A percentile compares a stretch with the other conserved stretches of the same genome.
These are phyloP conservation scores for Vitis riparia DNA, from an alignment of 164 flowering plant species.

Conservation along the genomic window DNA sequence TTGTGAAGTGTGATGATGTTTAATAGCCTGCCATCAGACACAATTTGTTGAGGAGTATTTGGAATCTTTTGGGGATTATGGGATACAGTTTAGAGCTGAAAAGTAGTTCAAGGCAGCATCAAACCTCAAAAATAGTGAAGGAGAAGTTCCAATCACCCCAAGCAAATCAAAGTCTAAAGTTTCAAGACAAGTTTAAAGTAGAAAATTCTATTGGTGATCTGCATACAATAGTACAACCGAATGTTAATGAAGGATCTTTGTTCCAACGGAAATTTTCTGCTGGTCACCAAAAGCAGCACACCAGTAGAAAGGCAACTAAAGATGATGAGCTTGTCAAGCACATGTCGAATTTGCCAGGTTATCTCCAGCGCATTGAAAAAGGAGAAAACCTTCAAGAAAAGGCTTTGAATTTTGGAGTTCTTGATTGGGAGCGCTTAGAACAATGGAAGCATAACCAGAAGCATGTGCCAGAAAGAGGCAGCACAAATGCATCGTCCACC, in stretches of 20 bases:
- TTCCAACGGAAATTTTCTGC: conserved; percentile 26
- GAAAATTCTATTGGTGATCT: conserved; percentile 18
- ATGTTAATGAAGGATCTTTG: conserved; percentile 12
- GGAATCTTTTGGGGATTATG: conserved; percentile 18
- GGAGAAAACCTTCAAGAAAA: conserved; percentile 51
- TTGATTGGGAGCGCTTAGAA: conserved; percentile 79
- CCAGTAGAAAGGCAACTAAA: conserved; percentile 22
- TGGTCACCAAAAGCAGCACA: conserved; percentile 20
- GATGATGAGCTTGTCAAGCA: conserved; percentile 75
- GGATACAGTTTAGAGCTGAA: conserved; percentile 27
- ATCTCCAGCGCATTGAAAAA: conserved; percentile 54
- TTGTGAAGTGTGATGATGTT: conserved; percentile 2
- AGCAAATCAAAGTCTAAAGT: conserved; percentile 15
- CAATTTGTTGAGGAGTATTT: conserved; percentile 2
- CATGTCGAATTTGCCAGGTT: conserved; percentile 84
- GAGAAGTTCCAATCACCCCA: conserved; percentile 20
- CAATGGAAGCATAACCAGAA: conserved; percentile 59
- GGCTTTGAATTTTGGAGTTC: conserved; percentile 82
- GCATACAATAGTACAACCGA: conserved; percentile 14
- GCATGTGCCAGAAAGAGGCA: conserved; percentile 11
- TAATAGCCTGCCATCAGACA: conserved; percentile 7
- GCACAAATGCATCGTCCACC: conserved; percentile 13
- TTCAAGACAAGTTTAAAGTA: conserved; percentile 23
- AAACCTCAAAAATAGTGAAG: conserved; percentile 18
- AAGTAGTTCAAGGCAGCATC: conserved; percentile 26